Percentiles rank a stretch among this genome's conserved stretches.
These are phyloP conservation scores for Clonostachys byssicola DNA, from an alignment of 2,329 filamentous ascomycete species.

Conservation along the genomic window DNA sequence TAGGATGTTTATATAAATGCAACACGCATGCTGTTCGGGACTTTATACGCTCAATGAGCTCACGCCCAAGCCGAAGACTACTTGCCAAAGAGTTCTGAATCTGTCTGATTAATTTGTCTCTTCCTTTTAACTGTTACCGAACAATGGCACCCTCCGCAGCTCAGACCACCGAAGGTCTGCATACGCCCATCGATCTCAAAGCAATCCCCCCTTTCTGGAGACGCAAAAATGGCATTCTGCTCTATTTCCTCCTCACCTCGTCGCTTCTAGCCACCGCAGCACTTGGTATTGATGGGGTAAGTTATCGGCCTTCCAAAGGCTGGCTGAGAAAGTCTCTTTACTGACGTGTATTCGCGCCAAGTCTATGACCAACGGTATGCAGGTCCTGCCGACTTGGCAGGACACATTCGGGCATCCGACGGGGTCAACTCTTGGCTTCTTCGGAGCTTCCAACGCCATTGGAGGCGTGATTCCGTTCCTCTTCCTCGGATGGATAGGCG, in stretches of 20 bases:
- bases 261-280: constrained; percentile 34
- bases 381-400: constrained; percentile 28
- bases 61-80: no score
- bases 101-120: no score
- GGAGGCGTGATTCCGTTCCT: constrained; percentile 31
- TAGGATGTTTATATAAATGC: no score
- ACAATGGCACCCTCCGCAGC: constrained; percentile 25
- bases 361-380: constrained; percentile 34
- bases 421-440: constrained; percentile 29
- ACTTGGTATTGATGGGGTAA: constrained; percentile 33
- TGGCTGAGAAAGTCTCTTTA: neutral
- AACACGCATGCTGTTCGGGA: no score
- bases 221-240: constrained; percentile 32
- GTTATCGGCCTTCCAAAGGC: constrained; percentile 3
- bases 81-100: no score
- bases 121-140: neutral
- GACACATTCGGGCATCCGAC: constrained; percentile 28
- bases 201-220: constrained; percentile 24
- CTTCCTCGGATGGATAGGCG: constrained; percentile 26
- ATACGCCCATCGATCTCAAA: constrained; percentile 21
- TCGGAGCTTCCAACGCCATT: constrained; percentile 31
- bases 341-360: constrained; percentile 2
- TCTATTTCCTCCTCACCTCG: constrained; percentile 36
- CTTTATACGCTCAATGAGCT: no score
- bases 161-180: constrained; percentile 18